These are phyloP conservation scores for Lactarius tabidus DNA, from an alignment of 768 basidiomycete genomes.

Conservation along the genomic window DNA sequence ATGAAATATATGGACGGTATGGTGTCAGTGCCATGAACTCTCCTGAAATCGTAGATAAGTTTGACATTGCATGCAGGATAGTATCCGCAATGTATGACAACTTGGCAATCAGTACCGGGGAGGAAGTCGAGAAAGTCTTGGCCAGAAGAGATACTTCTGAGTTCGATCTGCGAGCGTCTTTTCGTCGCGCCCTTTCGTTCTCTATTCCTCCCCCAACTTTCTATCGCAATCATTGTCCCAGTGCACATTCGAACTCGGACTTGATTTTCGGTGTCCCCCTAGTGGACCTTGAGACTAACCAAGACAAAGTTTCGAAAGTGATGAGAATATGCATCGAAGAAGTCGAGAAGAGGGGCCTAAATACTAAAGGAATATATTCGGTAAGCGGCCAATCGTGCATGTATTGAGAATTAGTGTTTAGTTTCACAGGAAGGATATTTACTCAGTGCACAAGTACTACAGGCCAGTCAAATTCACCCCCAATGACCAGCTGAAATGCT, in stretches of 20 bases:
- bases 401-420: background rate
- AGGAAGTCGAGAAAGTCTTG: background rate
- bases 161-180: background rate
- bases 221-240: background rate
- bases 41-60: background rate
- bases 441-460: background rate
- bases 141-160: background rate
- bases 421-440: background rate
- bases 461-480: background rate
- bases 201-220: background rate
- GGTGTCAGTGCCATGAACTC: background rate
- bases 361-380: background rate
- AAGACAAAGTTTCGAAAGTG: background rate
- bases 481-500: too few relatives aligned
- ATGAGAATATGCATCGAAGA: background rate
- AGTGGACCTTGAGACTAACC: background rate
- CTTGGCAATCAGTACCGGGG: background rate
- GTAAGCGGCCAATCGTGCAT: background rate
- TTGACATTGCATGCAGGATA: background rate
- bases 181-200: background rate
- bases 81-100: rapidly evolving
- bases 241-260: background rate
- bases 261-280: background rate
- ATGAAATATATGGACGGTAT: background rate
- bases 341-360: background rate